Evolutionary conservation across 805 yeast species (phyloP), one percentile per base, ranked within the genome.

Genomic region (Schwanniomyces sp.): DNA sequence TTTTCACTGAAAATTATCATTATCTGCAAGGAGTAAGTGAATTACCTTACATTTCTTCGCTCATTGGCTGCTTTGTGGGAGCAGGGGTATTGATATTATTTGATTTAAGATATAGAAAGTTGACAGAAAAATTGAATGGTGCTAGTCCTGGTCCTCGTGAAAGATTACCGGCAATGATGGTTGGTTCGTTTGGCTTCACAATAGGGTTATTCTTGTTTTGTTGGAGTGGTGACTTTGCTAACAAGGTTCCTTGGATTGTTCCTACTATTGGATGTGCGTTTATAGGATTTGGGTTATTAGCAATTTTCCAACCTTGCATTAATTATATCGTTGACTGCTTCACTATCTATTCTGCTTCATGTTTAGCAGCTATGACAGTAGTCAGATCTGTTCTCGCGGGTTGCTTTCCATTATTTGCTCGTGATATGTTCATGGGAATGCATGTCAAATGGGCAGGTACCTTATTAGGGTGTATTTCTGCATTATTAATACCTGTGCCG

Each of bases 171-270:
- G 83, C 91, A 73, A 81, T 90, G 86, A 79, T 88, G 67, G 66
- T 77, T 38, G 91, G 96, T 27, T 83, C 85, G 21, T 53, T 88
- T 46, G 61, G 78, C 7, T 88, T 91, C 72, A 85, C 95, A 27
- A 72, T 82, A 45, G 96, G 96, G 44, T 71, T 90, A 52, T 75
- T 90, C 58, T 87, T 96, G 96, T 75, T 91, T 64, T 81, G 88
- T 48, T 91, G 96, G 96, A 74, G 92, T 9, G 96, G 96, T 61
- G 79, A 81, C 52, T 91, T 83, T 66, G 84, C 80, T 41, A 66
- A 83, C 28, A 66, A 67, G n/a, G 80, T 88, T 32, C 96, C 85
- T 61, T 91, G 92, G 91, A 84, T 83, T 40, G 86, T 83, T 6
- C 74, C 82, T 12, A 70, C 71, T 6, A 55, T 78, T 17, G 75